A percentile compares a stretch with the other conserved stretches of the same genome.
phyloP scores from a whole-genome alignment of 1,284 basidiomycete species.

The Rhodotorula glutinis region DNA sequence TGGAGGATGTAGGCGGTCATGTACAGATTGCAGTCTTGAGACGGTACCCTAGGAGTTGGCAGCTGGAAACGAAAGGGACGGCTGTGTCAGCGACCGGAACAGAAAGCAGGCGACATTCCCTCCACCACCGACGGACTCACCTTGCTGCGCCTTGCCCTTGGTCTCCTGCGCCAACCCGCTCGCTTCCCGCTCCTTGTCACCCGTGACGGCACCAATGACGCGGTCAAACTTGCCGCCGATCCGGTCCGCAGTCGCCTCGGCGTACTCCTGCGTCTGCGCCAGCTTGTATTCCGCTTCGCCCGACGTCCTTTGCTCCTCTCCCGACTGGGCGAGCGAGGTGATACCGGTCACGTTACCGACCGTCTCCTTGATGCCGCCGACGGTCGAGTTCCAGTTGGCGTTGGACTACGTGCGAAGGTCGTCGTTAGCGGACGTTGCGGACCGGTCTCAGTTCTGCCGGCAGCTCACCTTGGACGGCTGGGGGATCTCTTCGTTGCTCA shows the following conservation, averaged over 20 bases:
- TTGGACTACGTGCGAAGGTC: slow-evolving; percentile 7
- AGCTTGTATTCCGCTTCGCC: slow-evolving; percentile 34
- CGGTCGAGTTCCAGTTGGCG: slow-evolving; percentile 28
- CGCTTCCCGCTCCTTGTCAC: slow-evolving; percentile 28
- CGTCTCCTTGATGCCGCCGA: slow-evolving; percentile 25
- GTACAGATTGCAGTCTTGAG: no score
- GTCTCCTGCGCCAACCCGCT: slow-evolving; percentile 17
- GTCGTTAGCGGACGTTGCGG: not conserved
- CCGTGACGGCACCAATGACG: slow-evolving; percentile 31
- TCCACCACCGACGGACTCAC: slow-evolving; percentile 3
- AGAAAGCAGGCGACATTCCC: no score
- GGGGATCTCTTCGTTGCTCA: not conserved
- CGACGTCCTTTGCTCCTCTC: slow-evolving; percentile 23
- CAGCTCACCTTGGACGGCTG: slow-evolving; percentile 24
- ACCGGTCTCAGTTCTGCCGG: not conserved
- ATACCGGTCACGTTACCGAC: slow-evolving; percentile 26
- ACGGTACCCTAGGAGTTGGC: no score
- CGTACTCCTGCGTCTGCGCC: slow-evolving; percentile 28
- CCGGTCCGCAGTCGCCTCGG: slow-evolving; percentile 25
- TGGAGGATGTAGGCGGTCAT: no score
- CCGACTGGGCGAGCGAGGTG: slow-evolving; percentile 15
- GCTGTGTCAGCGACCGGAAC: no score
- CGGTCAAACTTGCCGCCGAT: slow-evolving; percentile 34
- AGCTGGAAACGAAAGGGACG: no score
- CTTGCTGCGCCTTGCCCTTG: slow-evolving; percentile 34